Base-by-base conservation (phyloP, 73 alveolate species). In the Paramecium caudatum region DNA sequence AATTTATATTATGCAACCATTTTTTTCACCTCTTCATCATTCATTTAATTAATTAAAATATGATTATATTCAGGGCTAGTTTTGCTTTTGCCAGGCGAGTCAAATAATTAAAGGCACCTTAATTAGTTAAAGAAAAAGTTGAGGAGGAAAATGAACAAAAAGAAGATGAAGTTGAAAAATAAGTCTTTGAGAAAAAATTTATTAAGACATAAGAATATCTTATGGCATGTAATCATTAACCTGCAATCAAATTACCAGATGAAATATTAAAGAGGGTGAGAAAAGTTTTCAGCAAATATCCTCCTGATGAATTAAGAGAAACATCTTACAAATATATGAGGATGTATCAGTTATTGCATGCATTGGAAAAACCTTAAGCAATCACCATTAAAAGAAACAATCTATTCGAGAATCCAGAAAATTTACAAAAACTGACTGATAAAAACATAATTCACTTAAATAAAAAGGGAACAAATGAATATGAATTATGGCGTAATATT, bases 291-390 rank as follows among this genome's bases (percentile, higher is more conserved):
- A 43, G 25, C 23, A 86, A 86, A 50, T 86, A 86, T 63, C 61
- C 68, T 63, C 93, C 63, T 21, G 48, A 61, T 32, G 90, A 86
- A 13, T 65, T 86, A 17, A 86, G 93, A 63, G 68, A 41, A 0
- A 68, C 88, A 0, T 74, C 88, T 3, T 74, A 86, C 13, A 62
- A 86, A 43, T 86, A 62, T 63, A 63, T 86, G 93, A 63, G 80
- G 46, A 86, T 86, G 93, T 62, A 86, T 62, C 65, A 86, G 25
- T 86, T 62, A 46, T 43, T 63, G 43, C 93, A 86, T 86, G 90
- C 93, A 5, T 27, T 63, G 4, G 93, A 86, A 46, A 86, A 86
- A 37, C 93, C 93, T 9, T 45, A 36, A 15, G 85, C 82, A 41
- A 65, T 86, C 2, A 63, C 69, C 6, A 74, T 39, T 8, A 74